These are phyloP conservation scores for Trametes hirsuta DNA, from an alignment of 1,284 basidiomycete genomes.

Conservation along the genomic window DNA sequence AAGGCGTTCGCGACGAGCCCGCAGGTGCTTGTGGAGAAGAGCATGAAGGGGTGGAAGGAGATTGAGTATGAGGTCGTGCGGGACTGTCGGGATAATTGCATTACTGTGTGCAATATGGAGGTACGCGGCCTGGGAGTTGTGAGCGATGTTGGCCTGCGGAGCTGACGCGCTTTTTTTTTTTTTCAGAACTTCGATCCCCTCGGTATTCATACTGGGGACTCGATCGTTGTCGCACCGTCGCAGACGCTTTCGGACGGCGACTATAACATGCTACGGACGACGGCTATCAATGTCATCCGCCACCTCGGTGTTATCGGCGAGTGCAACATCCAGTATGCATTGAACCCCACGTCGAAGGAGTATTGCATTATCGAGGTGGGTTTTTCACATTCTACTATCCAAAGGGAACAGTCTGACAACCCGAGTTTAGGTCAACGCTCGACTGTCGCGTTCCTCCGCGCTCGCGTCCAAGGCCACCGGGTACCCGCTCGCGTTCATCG, in stretches of 20 bases:
- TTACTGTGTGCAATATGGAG: slow-evolving; percentile 99
- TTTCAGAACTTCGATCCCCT: slow-evolving; percentile 95
- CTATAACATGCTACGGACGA: slow-evolving; percentile 99
- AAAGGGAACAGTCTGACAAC: neutral
- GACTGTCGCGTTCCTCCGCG: slow-evolving; percentile 96
- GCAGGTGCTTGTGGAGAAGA: slow-evolving; percentile 97
- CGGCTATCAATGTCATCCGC: slow-evolving; percentile 97
- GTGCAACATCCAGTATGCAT: slow-evolving; percentile 98
- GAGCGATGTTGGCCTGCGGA: neutral
- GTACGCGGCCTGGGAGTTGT: slow-evolving; percentile 50
- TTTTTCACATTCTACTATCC: neutral
- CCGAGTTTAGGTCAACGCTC: slow-evolving; percentile 85
- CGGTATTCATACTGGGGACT: slow-evolving; percentile 98
- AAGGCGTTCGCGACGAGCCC: slow-evolving; percentile 98
- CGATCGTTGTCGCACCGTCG: slow-evolving; percentile 98
- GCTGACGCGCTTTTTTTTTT: neutral
- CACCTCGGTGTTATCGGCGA: slow-evolving; percentile 98
- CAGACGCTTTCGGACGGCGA: slow-evolving; percentile 98
- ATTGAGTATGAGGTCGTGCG: slow-evolving; percentile 99
- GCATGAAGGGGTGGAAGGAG: slow-evolving; percentile 99
- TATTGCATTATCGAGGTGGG: slow-evolving; percentile 97
- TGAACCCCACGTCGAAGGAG: slow-evolving; percentile 93
- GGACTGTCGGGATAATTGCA: slow-evolving; percentile 96
- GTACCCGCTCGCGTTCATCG: slow-evolving; percentile 98
- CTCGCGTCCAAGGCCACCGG: slow-evolving; percentile 98